Conservation (phyloP, 768 basidiomycete species). For the Cytidiella melzeri region DNA sequence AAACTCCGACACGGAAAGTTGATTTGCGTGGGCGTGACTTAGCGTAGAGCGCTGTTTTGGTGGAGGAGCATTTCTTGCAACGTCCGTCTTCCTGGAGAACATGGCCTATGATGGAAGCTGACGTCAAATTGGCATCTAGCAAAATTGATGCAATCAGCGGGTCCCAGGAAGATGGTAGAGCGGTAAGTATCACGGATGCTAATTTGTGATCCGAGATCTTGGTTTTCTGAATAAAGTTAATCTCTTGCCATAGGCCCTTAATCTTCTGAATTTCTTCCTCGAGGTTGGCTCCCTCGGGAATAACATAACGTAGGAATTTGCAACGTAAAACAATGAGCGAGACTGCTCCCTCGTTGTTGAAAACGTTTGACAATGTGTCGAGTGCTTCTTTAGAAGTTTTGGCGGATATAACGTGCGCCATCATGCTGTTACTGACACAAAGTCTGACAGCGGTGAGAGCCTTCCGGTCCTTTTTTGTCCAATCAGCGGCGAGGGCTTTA, state of each 20-base stretch:
- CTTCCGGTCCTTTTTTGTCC: slow-evolving; percentile 26
- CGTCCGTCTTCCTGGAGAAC: neutral
- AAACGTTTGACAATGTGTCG: neutral
- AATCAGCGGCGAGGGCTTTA: slow-evolving; percentile 5
- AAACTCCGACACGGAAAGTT: neutral
- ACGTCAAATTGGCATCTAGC: neutral
- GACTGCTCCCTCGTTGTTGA: neutral
- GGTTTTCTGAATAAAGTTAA: neutral
- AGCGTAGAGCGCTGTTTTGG: neutral
- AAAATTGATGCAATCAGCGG: neutral
- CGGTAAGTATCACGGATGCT: neutral
- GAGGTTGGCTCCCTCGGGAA: neutral
- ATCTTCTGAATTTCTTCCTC: neutral
- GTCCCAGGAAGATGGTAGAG: neutral
- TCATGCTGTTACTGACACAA: slow-evolving; percentile 20
- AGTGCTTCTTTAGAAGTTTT: neutral
- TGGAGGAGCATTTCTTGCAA: neutral
- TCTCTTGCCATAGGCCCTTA: neutral
- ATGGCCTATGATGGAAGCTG: neutral
- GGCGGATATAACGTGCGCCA: slow-evolving; percentile 26
- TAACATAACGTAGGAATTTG: neutral
- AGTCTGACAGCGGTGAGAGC: slow-evolving; percentile 27
- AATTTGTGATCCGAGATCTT: neutral
- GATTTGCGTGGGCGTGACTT: neutral
- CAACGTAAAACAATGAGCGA: neutral